A percentile compares a stretch with the other conserved stretches of the same genome.
phyloP scores from a whole-genome alignment of 768 basidiomycete species.

The Panellus pusillus region DNA sequence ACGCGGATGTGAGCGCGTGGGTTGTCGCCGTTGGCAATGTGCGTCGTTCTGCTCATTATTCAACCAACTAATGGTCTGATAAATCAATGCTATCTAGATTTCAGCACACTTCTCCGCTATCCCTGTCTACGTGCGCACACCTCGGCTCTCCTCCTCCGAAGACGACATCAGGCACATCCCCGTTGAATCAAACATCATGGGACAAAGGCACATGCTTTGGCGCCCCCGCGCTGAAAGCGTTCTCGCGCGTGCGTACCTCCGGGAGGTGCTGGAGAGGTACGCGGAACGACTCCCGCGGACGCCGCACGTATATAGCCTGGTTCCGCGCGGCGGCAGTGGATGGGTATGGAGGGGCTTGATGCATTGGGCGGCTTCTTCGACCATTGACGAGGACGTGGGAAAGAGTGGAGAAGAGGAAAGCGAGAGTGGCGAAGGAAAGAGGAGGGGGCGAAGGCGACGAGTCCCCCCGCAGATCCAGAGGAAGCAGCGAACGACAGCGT shows the following conservation, averaged over 20 bases:
- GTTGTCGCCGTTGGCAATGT: slow-evolving; percentile 4
- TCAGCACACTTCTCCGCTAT: neutral
- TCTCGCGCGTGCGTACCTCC: neutral
- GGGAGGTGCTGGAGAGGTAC: slow-evolving; percentile 1
- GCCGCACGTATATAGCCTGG: slow-evolving; percentile 1
- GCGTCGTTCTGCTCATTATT: neutral
- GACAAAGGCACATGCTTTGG: neutral
- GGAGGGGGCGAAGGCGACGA: neutral
- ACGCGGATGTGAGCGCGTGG: slow-evolving; percentile 6
- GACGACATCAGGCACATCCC: too few relatives aligned
- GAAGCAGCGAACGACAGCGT: slow-evolving; percentile 8
- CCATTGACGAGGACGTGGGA: too few relatives aligned
- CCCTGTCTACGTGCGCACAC: neutral
- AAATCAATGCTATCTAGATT: neutral
- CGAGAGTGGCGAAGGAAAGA: neutral
- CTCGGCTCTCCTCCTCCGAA: too few relatives aligned
- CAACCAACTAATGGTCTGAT: neutral
- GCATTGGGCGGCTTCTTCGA: neutral
- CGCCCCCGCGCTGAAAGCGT: neutral
- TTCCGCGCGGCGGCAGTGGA: neutral
- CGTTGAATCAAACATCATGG: too few relatives aligned
- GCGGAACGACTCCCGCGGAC: neutral
- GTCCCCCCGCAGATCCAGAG: slow-evolving; percentile 1
- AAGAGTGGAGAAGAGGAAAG: neutral
- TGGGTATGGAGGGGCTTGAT: neutral